phyloP scores from a whole-genome alignment of 768 basidiomycete genomes.

The Rhodosporidiobolus odoratus region DNA sequence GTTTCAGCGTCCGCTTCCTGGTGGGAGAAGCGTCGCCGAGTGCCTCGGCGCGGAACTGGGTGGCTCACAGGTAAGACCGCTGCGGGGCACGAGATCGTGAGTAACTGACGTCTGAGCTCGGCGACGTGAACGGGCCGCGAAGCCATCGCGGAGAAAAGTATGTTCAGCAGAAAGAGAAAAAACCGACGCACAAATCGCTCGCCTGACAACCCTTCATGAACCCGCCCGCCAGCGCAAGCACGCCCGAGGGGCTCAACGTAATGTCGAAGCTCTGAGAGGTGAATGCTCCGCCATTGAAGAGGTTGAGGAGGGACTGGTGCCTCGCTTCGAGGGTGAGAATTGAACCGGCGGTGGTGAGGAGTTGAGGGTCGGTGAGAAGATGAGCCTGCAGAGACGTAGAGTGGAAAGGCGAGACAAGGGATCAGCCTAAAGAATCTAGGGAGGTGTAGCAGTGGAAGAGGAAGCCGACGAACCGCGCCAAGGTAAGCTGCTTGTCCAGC shows the following conservation, averaged over 20 bases:
- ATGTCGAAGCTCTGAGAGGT: slow-evolving; percentile 70
- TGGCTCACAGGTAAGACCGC: slow-evolving; percentile 4
- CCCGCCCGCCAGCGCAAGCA: slow-evolving; percentile 30
- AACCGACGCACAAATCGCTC: slow-evolving; percentile 18
- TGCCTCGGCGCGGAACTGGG: background rate
- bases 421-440: background rate
- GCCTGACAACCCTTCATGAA: slow-evolving; percentile 34
- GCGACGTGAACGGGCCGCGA: no score
- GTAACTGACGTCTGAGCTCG: no score
- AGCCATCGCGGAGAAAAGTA: background rate
- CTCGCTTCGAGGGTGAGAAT: slow-evolving; percentile 70
- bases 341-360: slow-evolving; percentile 24
- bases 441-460: background rate
- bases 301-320: slow-evolving; percentile 70
- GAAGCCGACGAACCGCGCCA: slow-evolving; percentile 1
- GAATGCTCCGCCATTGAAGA: slow-evolving; percentile 56
- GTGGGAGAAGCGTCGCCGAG: background rate
- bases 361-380: slow-evolving; percentile 22
- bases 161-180: background rate
- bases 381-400: slow-evolving; percentile 4
- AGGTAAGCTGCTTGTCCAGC: slow-evolving; percentile 61
- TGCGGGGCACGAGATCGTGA: no score
- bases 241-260: slow-evolving; percentile 50
- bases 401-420: background rate
- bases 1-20: background rate